phyloP scores from a whole-genome alignment of 768 basidiomycete species.

The Ramaria rubella region DNA sequence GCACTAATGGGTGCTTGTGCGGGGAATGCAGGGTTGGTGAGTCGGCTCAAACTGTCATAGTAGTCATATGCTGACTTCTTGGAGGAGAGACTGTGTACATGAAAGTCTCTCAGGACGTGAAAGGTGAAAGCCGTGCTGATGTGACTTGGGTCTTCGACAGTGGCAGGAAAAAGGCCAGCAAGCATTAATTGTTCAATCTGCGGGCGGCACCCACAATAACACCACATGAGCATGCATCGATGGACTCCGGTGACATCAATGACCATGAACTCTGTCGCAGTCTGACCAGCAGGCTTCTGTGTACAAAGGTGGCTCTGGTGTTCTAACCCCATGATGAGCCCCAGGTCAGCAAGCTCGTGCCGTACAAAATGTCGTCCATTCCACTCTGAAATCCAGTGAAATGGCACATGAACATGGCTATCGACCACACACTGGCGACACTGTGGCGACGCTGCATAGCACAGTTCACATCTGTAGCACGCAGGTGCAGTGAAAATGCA shows the following conservation, averaged over 20 bases:
- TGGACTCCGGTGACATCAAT: not conserved
- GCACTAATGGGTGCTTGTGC: not conserved
- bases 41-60: not conserved
- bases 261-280: not conserved
- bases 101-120: conserved; percentile 4
- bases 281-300: not conserved
- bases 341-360: not conserved
- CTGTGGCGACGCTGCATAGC: too few species aligned
- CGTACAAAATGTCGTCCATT: not conserved
- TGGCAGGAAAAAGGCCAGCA: not conserved
- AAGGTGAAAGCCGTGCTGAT: not conserved
- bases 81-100: conserved; percentile 9
- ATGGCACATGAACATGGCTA: not conserved
- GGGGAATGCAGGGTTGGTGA: conserved; percentile 3
- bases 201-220: not conserved
- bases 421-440: not conserved
- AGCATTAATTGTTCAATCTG: not conserved
- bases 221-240: not conserved
- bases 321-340: not conserved
- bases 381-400: not conserved
- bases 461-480: too few species aligned
- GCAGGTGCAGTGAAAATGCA: too few species aligned
- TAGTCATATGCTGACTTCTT: conserved; percentile 16
- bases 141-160: not conserved
- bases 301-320: not conserved